Percentiles rank a stretch among this genome's conserved stretches.
Conservation (phyloP, 352 stramenopile species). For the Globisporangium rhizosaccharum region DNA sequence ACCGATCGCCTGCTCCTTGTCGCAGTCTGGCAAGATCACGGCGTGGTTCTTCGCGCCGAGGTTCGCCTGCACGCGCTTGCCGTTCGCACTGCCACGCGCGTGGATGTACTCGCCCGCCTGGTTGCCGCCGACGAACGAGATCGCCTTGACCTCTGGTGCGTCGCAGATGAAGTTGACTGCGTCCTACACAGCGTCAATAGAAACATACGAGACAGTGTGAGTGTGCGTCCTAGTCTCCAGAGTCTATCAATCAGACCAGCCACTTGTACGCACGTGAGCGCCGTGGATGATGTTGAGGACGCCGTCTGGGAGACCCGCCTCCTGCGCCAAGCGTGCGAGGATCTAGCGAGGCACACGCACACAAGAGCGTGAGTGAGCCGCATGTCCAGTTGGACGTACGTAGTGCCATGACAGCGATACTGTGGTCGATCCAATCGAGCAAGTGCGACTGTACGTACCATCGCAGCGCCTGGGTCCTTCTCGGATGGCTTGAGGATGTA, state of each 20-base stretch:
- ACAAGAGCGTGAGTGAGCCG: neutral
- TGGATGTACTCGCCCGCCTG: constrained; percentile 94
- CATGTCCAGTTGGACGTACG: too few species aligned
- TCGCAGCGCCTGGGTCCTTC: constrained; percentile 86
- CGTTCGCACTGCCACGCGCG: constrained; percentile 76
- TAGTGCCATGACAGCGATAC: neutral
- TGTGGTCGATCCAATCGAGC: neutral
- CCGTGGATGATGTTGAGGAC: constrained; percentile 95
- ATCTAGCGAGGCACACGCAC: constrained; percentile 32
- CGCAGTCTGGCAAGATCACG: constrained; percentile 92
- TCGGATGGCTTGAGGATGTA: constrained; percentile 96
- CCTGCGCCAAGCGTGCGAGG: constrained; percentile 87
- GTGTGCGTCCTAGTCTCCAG: neutral
- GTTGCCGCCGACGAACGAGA: constrained; percentile 96
- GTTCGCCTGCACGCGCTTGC: constrained; percentile 96
- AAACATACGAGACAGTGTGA: neutral
- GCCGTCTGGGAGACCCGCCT: constrained; percentile 92
- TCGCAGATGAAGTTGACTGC: constrained; percentile 95
- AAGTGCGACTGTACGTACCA: constrained; percentile 29
- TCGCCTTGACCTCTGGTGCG: constrained; percentile 91
- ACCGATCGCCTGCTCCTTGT: constrained; percentile 87
- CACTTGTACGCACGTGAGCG: constrained; percentile 40
- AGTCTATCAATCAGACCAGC: neutral
- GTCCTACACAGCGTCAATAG: constrained; percentile 35
- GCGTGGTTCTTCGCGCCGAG: constrained; percentile 98